Percentiles rank a stretch among this genome's conserved stretches.
Evolutionary conservation across 208 protist species (phyloP).

Genomic region (Porcisia deanei): DNA sequence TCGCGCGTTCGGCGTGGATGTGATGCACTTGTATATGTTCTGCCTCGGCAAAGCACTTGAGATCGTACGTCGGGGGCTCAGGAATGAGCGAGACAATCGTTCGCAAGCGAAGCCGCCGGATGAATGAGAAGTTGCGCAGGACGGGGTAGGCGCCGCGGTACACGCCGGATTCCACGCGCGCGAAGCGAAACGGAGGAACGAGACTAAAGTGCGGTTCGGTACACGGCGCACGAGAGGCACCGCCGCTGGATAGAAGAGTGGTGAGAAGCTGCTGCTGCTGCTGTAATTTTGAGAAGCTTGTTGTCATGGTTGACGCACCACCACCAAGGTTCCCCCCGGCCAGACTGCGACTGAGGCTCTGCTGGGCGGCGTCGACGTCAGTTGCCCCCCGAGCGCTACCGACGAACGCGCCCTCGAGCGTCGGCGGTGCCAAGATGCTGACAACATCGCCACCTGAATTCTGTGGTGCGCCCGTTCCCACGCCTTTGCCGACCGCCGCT

Average conservation of each 20-base stretch:
- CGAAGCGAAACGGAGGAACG: conserved; percentile 78
- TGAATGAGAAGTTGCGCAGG: conserved; percentile 80
- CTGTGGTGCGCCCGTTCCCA: background rate
- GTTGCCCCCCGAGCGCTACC: background rate
- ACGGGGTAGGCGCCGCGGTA: conserved; percentile 87
- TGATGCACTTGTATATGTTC: conserved; percentile 60
- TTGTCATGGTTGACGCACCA: background rate
- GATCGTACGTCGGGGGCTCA: conserved; percentile 83
- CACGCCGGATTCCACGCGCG: conserved; percentile 73
- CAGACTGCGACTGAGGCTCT: background rate
- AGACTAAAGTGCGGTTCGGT: conserved; percentile 45
- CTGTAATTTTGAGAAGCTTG: background rate
- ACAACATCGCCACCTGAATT: background rate
- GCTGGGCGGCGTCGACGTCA: background rate
- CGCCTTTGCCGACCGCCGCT: background rate
- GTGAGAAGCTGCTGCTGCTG: conserved; percentile 3
- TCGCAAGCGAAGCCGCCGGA: conserved; percentile 48
- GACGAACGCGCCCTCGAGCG: background rate
- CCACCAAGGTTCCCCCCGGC: background rate
- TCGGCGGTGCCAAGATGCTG: background rate
- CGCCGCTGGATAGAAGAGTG: background rate
- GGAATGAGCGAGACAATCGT: conserved; percentile 83
- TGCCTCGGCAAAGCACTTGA: conserved; percentile 55
- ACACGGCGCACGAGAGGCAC: conserved; percentile 4
- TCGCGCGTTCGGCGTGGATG: conserved; percentile 82